Conservation (phyloP, 257 asterid species). For the Solanum microdontum region DNA sequence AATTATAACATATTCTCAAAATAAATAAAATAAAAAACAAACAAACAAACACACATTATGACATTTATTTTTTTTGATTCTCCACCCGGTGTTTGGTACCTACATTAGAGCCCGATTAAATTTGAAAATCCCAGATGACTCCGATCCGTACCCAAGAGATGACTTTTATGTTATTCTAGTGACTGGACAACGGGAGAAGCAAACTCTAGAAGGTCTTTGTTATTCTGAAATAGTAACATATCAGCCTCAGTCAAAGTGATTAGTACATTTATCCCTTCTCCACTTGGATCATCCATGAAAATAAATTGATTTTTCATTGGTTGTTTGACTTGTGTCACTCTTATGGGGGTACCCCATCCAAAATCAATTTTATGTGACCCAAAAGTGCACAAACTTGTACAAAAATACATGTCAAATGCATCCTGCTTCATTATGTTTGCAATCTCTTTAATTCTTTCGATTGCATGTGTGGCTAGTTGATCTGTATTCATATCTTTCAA, state of each 20-base stretch:
- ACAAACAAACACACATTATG: no score
- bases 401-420: background rate
- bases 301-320: background rate
- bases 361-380: background rate
- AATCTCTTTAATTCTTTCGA: background rate
- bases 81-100: no score
- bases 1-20: no score
- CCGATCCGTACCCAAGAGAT: no score
- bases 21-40: no score
- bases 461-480: background rate
- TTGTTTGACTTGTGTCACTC: background rate
- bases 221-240: background rate
- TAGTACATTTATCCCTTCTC: background rate
- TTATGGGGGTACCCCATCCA: background rate
- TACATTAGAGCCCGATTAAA: no score
- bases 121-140: no score
- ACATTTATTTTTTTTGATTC: no score
- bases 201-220: background rate
- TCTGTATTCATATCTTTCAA: background rate
- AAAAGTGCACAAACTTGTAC: background rate
- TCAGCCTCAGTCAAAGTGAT: background rate
- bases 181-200: background rate
- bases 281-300: background rate
- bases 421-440: background rate
- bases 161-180: no score